Conservation (phyloP, 1,139 yeast genomes). For the Ogataea hybrid region DNA sequence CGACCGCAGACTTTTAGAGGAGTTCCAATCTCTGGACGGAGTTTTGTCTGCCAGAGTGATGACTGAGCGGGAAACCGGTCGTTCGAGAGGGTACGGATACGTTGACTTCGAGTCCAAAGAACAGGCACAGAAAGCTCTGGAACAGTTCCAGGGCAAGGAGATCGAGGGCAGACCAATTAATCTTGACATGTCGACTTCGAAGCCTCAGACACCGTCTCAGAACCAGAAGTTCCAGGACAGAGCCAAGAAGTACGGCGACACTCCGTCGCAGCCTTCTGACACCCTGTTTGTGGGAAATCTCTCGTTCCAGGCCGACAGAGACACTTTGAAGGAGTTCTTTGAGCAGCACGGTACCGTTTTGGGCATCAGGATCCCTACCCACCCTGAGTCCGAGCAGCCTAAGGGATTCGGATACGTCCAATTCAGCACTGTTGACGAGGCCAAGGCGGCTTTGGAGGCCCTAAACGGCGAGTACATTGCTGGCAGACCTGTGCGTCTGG, state of each 20-base stretch:
- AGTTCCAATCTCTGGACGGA: constrained; percentile 82
- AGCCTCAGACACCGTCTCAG: constrained; percentile 55
- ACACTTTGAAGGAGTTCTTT: constrained; percentile 67
- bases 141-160: constrained; percentile 86
- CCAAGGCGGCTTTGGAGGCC: constrained; percentile 83
- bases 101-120: constrained; percentile 83
- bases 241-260: constrained; percentile 87
- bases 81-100: constrained; percentile 97
- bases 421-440: constrained; percentile 82
- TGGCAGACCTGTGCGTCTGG: constrained; percentile 94
- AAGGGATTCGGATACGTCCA: constrained; percentile 99
- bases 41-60: constrained; percentile 88
- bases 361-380: constrained; percentile 93
- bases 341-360: constrained; percentile 77
- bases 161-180: constrained; percentile 96
- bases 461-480: constrained; percentile 86
- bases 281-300: constrained; percentile 95
- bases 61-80: constrained; percentile 87
- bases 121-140: constrained; percentile 85
- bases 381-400: constrained; percentile 98
- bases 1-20: constrained; percentile 87
- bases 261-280: constrained; percentile 88
- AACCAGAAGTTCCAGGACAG: constrained; percentile 56
- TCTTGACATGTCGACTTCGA: constrained; percentile 86
- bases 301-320: constrained; percentile 85